Evolutionary conservation across 2,329 filamentous ascomycete genomes (phyloP).

Genomic region (Fonsecaea erecta): DNA sequence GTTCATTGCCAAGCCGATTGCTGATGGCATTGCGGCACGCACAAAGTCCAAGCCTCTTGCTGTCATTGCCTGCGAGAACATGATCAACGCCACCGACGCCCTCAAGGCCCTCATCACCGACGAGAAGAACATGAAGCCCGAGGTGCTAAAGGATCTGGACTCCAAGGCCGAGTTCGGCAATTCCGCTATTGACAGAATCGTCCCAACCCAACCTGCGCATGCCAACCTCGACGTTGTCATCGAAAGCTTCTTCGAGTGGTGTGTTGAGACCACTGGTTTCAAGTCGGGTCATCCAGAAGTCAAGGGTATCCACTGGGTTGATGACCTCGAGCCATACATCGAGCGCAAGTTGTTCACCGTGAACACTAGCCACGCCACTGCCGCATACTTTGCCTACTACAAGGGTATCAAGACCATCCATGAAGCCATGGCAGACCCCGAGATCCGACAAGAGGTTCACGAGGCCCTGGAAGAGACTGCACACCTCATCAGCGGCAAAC

Average conservation of each 20-base stretch:
- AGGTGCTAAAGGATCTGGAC: conserved; percentile 61
- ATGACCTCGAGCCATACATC: conserved; percentile 90
- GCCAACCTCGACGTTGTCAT: conserved; percentile 89
- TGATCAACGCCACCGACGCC: conserved; percentile 89
- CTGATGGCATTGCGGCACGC: conserved; percentile 85
- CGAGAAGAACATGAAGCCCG: conserved; percentile 70
- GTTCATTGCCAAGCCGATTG: conserved; percentile 94
- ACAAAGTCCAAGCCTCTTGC: conserved; percentile 70
- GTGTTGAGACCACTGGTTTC: conserved; percentile 87
- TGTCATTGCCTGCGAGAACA: conserved; percentile 98
- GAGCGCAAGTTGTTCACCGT: conserved; percentile 99
- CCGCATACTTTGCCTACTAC: conserved; percentile 92
- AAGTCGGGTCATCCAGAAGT: conserved; percentile 73
- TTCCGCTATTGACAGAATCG: conserved; percentile 97
- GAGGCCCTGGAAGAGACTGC: conserved; percentile 85
- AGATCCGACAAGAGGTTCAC: conserved; percentile 79
- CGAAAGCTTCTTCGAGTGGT: conserved; percentile 99
- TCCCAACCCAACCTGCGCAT: conserved; percentile 81
- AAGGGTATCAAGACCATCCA: conserved; percentile 85
- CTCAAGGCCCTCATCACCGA: conserved; percentile 80
- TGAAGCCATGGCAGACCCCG: conserved; percentile 79
- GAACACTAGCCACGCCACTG: conserved; percentile 96
- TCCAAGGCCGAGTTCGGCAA: conserved; percentile 89
- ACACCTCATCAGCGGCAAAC: conserved; percentile 82
- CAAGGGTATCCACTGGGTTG: conserved; percentile 89